phyloP scores from a whole-genome alignment of 495 filamentous ascomycete species.

The Letharia columbiana region DNA sequence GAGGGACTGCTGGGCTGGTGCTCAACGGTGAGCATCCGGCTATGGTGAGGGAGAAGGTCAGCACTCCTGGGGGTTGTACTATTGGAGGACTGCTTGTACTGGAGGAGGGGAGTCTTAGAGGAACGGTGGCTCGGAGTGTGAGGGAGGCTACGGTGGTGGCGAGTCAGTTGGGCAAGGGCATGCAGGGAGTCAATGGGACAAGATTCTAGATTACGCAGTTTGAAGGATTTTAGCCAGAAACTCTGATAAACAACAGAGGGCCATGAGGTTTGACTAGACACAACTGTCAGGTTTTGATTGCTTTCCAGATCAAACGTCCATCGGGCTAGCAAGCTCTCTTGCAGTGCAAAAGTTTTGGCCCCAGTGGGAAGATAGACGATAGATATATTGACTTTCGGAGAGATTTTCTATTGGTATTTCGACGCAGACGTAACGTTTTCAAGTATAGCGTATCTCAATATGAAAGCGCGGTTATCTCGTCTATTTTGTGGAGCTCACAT shows the following conservation, averaged over 20 bases:
- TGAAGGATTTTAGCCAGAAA: background rate
- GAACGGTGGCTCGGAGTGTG: slow-evolving; percentile 61
- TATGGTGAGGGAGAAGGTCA: slow-evolving; percentile 66
- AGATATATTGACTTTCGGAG: too few species aligned
- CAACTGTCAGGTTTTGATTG: background rate
- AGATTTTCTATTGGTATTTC: background rate
- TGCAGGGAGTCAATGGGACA: slow-evolving; percentile 41
- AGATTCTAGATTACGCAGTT: slow-evolving; percentile 24
- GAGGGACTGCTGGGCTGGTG: slow-evolving; percentile 63
- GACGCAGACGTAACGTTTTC: background rate
- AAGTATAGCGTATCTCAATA: background rate
- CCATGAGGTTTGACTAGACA: background rate
- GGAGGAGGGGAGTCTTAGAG: slow-evolving; percentile 66
- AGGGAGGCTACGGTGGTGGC: slow-evolving; percentile 71
- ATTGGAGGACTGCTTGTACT: slow-evolving; percentile 67
- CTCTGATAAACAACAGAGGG: background rate
- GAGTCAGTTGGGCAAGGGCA: slow-evolving; percentile 53
- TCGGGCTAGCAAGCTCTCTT: background rate
- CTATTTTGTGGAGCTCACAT: background rate
- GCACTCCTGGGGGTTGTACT: slow-evolving; percentile 72
- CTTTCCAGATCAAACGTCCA: background rate
- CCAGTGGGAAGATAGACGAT: too few species aligned
- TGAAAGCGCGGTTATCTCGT: background rate
- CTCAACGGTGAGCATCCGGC: slow-evolving; percentile 69
- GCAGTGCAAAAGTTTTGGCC: too few species aligned